Evolutionary conservation across 2,329 filamentous ascomycete species (phyloP).

Genomic region (Claviceps spartinae): DNA sequence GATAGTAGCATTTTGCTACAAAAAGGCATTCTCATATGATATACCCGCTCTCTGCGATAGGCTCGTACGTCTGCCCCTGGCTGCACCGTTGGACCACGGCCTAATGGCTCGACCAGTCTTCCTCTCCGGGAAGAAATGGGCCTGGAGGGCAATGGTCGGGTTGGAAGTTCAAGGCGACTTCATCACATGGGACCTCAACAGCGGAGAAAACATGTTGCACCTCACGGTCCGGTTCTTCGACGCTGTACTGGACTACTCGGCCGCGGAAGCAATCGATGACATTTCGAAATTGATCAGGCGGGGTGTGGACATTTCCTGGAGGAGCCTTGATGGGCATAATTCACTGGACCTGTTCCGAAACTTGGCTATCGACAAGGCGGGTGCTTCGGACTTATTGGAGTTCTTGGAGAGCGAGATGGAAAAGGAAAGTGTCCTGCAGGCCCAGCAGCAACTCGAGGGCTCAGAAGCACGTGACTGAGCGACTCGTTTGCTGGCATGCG

Average conservation of each 20-base stretch:
- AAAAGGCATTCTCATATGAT: background rate
- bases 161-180: background rate
- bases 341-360: background rate
- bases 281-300: background rate
- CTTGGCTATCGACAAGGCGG: background rate
- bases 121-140: background rate
- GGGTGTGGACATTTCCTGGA: background rate
- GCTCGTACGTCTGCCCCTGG: background rate
- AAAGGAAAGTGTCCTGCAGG: background rate
- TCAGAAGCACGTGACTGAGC: background rate
- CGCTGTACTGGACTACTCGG: background rate
- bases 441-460: background rate
- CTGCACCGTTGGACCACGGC: background rate
- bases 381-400: background rate
- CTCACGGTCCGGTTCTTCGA: background rate
- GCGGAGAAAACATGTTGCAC: background rate
- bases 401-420: background rate
- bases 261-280: background rate
- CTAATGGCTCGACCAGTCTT: background rate
- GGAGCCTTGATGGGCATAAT: background rate
- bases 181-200: background rate
- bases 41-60: too few relatives aligned
- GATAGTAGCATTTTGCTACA: background rate
- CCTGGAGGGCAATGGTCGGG: background rate
- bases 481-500: background rate